These are phyloP conservation scores for Phytomonas serpens DNA, from an alignment of 208 protist genomes.

Conservation along the genomic window DNA sequence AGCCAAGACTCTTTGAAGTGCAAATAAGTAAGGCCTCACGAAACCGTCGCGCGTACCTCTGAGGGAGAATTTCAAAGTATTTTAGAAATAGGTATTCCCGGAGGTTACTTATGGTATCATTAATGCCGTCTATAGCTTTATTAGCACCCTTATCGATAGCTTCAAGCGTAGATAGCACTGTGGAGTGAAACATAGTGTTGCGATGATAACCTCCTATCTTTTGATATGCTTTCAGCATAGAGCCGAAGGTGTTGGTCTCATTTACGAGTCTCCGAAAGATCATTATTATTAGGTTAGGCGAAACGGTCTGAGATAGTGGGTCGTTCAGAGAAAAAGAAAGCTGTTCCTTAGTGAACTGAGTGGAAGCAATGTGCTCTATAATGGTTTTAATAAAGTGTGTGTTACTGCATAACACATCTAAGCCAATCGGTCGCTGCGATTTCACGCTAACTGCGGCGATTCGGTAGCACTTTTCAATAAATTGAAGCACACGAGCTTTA, in stretches of 20 bases:
- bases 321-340: not conserved
- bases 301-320: constrained; percentile 21
- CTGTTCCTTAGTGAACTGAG: not conserved
- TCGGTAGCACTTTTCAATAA: constrained; percentile 42
- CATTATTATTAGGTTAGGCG: constrained; percentile 19
- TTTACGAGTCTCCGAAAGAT: constrained; percentile 58
- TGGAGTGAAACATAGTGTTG: constrained; percentile 60
- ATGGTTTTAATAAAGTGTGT: constrained; percentile 51
- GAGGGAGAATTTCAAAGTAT: constrained; percentile 32
- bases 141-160: constrained; percentile 18
- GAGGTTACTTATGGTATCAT: constrained; percentile 41
- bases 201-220: constrained; percentile 35
- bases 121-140: constrained; percentile 13
- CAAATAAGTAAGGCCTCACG: constrained; percentile 38
- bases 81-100: constrained; percentile 54
- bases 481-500: constrained; percentile 53
- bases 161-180: constrained; percentile 39
- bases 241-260: constrained; percentile 50
- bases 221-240: constrained; percentile 45
- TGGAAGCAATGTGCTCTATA: constrained; percentile 21
- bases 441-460: constrained; percentile 17
- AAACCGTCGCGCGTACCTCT: constrained; percentile 29
- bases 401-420: constrained; percentile 47
- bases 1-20: constrained; percentile 31
- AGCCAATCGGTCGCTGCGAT: constrained; percentile 21